phyloP scores from a whole-genome alignment of 1,139 yeast genomes.

The Hyphopichia pseudoburtonii region DNA sequence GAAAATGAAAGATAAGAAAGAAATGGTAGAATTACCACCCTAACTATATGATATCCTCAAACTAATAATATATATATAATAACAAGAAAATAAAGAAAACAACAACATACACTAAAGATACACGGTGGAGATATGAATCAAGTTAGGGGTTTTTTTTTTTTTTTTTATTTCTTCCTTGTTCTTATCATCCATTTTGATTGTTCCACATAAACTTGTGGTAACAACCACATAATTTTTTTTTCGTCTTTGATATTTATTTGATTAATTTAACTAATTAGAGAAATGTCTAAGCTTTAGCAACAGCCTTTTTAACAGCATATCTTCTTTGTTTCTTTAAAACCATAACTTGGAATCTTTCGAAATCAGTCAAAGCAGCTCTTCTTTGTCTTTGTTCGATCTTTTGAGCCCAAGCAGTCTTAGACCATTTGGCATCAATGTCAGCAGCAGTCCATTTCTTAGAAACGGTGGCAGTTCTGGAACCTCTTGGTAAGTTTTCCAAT shows the following conservation, averaged over 20 bases:
- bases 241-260: no score
- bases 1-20: not conserved
- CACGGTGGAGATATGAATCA: constrained; percentile 2
- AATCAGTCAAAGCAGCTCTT: constrained; percentile 91
- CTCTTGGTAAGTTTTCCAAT: constrained; percentile 86
- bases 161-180: constrained; percentile 1
- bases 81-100: no score
- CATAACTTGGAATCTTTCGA: constrained; percentile 99
- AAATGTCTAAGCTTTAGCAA: constrained; percentile 73
- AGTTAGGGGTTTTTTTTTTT: constrained; percentile 2
- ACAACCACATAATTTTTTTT: constrained; percentile 1
- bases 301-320: constrained; percentile 82
- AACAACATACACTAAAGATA: constrained; percentile 8
- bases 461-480: constrained; percentile 83
- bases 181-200: no score
- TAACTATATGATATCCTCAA: constrained; percentile 32
- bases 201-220: no score
- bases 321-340: constrained; percentile 97
- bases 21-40: no score
- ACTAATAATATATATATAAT: no score
- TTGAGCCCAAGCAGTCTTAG: constrained; percentile 94
- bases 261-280: constrained; percentile 1
- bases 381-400: constrained; percentile 92
- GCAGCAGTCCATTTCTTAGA: constrained; percentile 93
- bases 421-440: constrained; percentile 88